Evolutionary conservation across 768 basidiomycete species (phyloP).

Genomic region (Boletus barrowsii): DNA sequence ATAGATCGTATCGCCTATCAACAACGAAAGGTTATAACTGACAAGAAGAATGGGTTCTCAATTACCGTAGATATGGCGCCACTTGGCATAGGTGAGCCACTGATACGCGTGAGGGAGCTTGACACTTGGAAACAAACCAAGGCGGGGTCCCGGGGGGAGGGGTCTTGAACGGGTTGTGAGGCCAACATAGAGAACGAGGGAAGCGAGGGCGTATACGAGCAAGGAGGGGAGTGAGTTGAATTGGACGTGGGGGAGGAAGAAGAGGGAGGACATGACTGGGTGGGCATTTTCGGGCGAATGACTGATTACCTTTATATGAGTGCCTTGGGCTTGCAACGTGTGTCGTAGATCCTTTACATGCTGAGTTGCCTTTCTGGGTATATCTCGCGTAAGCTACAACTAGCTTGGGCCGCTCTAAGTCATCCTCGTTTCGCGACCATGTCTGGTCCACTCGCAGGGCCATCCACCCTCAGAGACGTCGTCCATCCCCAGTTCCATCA

Average conservation of each 20-base stretch:
- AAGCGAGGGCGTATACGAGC: constrained; percentile 7
- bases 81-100: constrained; percentile 45
- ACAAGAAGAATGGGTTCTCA: not conserved
- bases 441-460: constrained; percentile 52
- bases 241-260: not conserved
- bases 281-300: not conserved
- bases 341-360: not conserved
- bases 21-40: not conserved
- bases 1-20: constrained; percentile 46
- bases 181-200: constrained; percentile 11
- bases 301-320: not conserved
- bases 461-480: constrained; percentile 62
- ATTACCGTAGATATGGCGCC: constrained; percentile 43
- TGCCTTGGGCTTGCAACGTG: not conserved
- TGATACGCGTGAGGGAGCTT: constrained; percentile 37
- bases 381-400: not conserved
- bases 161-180: constrained; percentile 3
- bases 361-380: not conserved
- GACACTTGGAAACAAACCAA: constrained; percentile 35
- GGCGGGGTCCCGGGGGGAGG: constrained; percentile 42
- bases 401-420: too few relatives aligned
- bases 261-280: not conserved
- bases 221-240: not conserved
- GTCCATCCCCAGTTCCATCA: constrained; percentile 93
- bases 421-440: constrained; percentile 6